Base-by-base conservation (phyloP, 352 stramenopile genomes). In the Phytopythium helicoides region DNA sequence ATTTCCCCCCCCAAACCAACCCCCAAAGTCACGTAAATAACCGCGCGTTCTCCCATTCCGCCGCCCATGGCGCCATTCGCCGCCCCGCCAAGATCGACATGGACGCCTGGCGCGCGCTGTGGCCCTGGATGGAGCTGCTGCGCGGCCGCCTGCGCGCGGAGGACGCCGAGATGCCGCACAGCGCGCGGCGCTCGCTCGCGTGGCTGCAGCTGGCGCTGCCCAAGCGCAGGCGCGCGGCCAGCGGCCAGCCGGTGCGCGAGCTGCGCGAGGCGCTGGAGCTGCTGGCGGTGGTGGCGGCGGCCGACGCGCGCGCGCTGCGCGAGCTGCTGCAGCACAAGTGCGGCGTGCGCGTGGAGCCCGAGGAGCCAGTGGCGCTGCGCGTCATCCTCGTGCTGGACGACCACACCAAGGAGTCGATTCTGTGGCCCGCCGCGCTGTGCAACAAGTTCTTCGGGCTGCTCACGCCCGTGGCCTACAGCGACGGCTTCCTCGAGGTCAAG, bases 301-400 rank as follows among this genome's bases (percentile, higher is more conserved):
- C 25, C 36, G 62, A 72, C 33, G 22, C 34, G 19, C 23, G 16
- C 1, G 49, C 59, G 7, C 72, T 61, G 47, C 39, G 47, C 49
- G 48, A 56, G 19, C 57, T 75, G 40, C 58, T 75, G 36, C 52
- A 49, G 47, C 53, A 69, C 3, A 52, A 66, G 47, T 75, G 66
- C 57, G 62, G 52, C 33, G 58, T 75, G 37, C 38, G 28, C 25
- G 36, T 58, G 28, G 41, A 49, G 16, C 33, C 36, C 5, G 48
- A 64, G 11, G 57, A 56, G 18, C n/a, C 10, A 5, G 36, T 36
- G 36, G 47, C 54, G 25, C 48, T 60, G 12, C 58, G 55, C 19
- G 56, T 75, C 37, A 61, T 69, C 39, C 60, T 75, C 39, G 46
- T 67, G 49, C 46, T 72, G 35, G 58, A 75, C 49, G 66, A 75